Evolutionary conservation across 139 green algal species (phyloP), one percentile per base, ranked within the genome.

Genomic region (Ettlia oleoabundans): DNA sequence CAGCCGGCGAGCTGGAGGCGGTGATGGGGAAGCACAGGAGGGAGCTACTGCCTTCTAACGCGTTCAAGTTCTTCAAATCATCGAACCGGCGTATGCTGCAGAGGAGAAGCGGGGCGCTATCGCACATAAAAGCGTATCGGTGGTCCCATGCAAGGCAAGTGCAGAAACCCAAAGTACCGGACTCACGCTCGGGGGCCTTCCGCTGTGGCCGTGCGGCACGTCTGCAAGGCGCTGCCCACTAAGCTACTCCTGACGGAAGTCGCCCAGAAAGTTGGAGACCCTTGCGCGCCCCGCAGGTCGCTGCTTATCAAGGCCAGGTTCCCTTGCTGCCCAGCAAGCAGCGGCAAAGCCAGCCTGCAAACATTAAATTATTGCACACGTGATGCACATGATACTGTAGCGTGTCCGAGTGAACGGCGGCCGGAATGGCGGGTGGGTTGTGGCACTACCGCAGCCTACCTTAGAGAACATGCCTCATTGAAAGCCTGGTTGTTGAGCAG

Each of bases 1-100:
- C 58, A 3, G 21, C 4, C 38, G 40, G 30, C 19, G 55, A 32
- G 32, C 33, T 51, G 4, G 68, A 38, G 2, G 37, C 22, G 6
- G 65, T 32, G 26, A 81, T 30, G 3, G 75, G 75, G 24, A 81
- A 35, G n/a, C 75, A 71, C 2, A 70, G 6, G 41, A 81, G 71
- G 10, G 40, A 61, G 38, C 28, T 26, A n/a, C 15, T 40, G 13
- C 75, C 61, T n/a, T 70, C 75, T 0, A 2, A 15, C 1, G 5
- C 58, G 19, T 37, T 32, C 58, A 81, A 37, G 30, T 71, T 28
- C 4, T 2, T 6, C n/a, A 70, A 22, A 19, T 81, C 75, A 1
- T 40, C 55, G 24, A 71, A 41, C 28, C 42, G 38, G 40, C 24
- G 28, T 1, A 43, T 19, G 28, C 75, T 70, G 75, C 58, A 72